Evolutionary conservation across 2,329 filamentous ascomycete species (phyloP).

Genomic region (Sporothrix phasma): DNA sequence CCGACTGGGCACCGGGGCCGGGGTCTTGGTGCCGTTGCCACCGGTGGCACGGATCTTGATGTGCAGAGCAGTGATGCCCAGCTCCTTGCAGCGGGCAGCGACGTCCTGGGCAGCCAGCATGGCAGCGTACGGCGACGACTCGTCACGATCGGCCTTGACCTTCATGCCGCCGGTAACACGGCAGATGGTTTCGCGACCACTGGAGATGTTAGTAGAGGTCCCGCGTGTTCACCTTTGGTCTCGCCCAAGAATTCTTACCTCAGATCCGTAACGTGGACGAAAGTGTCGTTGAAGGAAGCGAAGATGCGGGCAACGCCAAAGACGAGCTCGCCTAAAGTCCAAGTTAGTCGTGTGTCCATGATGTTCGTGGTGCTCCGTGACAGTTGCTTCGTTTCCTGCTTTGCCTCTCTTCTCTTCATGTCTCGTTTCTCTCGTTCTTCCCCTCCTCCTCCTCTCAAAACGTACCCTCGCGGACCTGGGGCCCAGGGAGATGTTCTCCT

Average conservation of each 20-base stretch:
- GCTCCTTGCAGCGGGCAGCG: conserved; percentile 70
- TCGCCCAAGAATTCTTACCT: conserved; percentile 54
- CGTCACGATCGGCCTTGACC: conserved; percentile 99
- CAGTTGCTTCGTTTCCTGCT: not conserved
- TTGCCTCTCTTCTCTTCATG: not conserved
- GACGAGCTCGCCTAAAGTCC: conserved; percentile 74
- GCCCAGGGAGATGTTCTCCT: conserved; percentile 98
- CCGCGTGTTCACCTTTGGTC: no score
- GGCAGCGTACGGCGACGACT: conserved; percentile 98
- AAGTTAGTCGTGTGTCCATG: not conserved
- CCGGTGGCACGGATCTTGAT: conserved; percentile 99
- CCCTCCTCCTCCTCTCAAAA: conserved; percentile 13
- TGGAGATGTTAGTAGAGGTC: conserved; percentile 39
- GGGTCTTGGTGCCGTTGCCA: conserved; percentile 99
- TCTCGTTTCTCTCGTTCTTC: not conserved
- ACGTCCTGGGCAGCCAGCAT: conserved; percentile 99
- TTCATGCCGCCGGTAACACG: conserved; percentile 99
- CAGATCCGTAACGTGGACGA: conserved; percentile 99
- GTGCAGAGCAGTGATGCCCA: conserved; percentile 83
- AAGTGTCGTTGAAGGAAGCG: conserved; percentile 87
- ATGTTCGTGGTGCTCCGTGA: not conserved
- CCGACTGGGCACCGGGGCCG: conserved; percentile 96
- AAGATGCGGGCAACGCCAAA: conserved; percentile 98
- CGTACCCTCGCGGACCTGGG: conserved; percentile 90
- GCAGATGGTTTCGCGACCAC: conserved; percentile 99